Evolutionary conservation across 805 yeast species (phyloP), one percentile per base, ranked within the genome.

Genomic region (Yueomyces sp.): DNA sequence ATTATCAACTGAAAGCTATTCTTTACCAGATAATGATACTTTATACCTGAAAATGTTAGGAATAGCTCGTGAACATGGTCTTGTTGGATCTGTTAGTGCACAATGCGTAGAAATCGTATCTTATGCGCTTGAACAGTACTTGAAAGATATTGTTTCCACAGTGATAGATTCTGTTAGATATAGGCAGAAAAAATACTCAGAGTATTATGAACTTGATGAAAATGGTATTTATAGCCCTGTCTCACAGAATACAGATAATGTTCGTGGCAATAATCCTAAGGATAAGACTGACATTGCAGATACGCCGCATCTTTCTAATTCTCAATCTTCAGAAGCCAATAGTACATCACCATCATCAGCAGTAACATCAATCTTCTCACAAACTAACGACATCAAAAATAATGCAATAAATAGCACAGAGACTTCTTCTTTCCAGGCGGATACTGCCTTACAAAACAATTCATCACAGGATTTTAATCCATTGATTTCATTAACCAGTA

Each of bases 31-130:
- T 50, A 69, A 71, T 37, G 87, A 79, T 40, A 72, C 72, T 36
- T 62, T 92, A 39, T 74, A 76, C 42, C 66, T 78, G 9, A 70
- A 87, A 42, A 78, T 92, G 70, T 63, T 79, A 26, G 92, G 95
- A 55, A 78, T 83, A 7, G 81, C 92, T 50, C 72, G 96, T 53
- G 97, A 92, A 55, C 78, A 86, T 57, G 98, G 98, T 0, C 65
- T 92, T 6, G 71, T 87, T 0, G 95, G 95, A 1, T 76, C 79
- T 12, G 69, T 90, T n/a, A 79, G 77, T 39, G 72, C 79, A n/a
- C 79, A 77, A 26, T 84, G 82, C 4, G 74, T 84, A n/a, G 94
- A 87, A 44, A 66, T 92, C 26, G 59, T 88, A 49, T 66, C 79
- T 27, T 61, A 83, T n/a, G 96, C 96, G 0, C 65, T 92, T 38